Conservation (phyloP, 495 filamentous ascomycete species). For the Trichoderma gamsii region DNA sequence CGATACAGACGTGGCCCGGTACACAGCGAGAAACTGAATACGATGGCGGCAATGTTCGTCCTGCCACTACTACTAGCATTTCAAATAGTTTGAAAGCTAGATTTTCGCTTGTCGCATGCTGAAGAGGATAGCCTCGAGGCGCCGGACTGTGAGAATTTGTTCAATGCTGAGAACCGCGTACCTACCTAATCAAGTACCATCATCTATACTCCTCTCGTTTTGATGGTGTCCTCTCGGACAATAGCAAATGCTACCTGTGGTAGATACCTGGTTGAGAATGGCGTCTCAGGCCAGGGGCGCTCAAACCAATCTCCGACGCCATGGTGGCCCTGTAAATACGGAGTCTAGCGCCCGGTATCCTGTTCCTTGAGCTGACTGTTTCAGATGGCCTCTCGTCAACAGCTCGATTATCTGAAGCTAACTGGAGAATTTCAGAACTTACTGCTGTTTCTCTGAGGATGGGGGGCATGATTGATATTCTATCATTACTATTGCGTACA, state of each 20-base stretch:
- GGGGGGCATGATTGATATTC: background rate
- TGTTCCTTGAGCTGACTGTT: background rate
- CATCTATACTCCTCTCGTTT: too few relatives aligned
- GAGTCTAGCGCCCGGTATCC: background rate
- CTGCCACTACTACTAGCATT: too few relatives aligned
- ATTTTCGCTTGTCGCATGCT: too few relatives aligned
- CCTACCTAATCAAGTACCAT: too few relatives aligned
- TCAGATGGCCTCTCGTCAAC: background rate
- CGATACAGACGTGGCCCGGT: background rate
- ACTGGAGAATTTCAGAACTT: background rate
- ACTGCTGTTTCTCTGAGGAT: background rate
- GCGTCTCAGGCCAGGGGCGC: slow-evolving; percentile 5
- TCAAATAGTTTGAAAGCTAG: too few relatives aligned
- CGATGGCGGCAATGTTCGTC: too few relatives aligned
- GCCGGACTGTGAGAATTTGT: too few relatives aligned
- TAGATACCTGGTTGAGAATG: background rate
- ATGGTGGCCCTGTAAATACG: background rate
- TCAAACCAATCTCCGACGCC: slow-evolving; percentile 9
- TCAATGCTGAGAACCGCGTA: too few relatives aligned
- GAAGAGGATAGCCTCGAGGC: too few relatives aligned
- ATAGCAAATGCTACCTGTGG: too few relatives aligned
- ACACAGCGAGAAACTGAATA: background rate
- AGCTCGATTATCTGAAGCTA: background rate
- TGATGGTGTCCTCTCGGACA: too few relatives aligned
- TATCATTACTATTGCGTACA: background rate